A percentile compares a stretch with the other conserved stretches of the same genome.
Conservation (phyloP, 805 yeast genomes). For the Ogataea populi-albae region DNA sequence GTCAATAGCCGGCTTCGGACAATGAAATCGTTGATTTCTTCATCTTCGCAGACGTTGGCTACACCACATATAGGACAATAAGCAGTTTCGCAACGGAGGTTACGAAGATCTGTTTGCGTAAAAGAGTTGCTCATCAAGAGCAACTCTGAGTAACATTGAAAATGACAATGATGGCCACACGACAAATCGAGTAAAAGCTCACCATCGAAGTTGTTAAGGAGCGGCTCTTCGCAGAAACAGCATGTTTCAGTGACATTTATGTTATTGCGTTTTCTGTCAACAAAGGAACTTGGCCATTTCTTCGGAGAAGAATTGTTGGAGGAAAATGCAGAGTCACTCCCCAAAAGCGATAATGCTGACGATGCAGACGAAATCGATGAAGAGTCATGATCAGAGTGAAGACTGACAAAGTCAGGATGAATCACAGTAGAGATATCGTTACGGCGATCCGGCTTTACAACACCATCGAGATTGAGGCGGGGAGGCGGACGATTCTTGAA, state of each 20-base stretch:
- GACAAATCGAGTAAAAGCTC: conserved; percentile 41
- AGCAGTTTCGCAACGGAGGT: conserved; percentile 3
- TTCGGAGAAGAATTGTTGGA: conserved; percentile 16
- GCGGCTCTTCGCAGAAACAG: conserved; percentile 43
- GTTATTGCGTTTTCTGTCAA: conserved; percentile 9
- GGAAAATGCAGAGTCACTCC: conserved; percentile 15
- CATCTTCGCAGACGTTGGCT: conserved; percentile 13
- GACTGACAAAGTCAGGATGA: neutral
- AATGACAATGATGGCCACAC: conserved; percentile 45
- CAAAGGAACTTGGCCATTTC: conserved; percentile 10
- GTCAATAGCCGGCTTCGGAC: conserved; percentile 12
- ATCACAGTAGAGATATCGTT: neutral
- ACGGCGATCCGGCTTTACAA: neutral
- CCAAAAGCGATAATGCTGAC: conserved; percentile 10
- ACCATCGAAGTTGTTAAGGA: conserved; percentile 38
- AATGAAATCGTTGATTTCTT: conserved; percentile 16
- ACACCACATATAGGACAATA: conserved; percentile 22
- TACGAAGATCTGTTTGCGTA: neutral
- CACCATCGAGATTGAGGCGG: neutral
- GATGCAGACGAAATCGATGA: conserved; percentile 13
- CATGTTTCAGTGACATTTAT: conserved; percentile 28
- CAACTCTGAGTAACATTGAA: conserved; percentile 39
- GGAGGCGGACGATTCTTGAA: conserved; percentile 1
- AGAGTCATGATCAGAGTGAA: conserved; percentile 7
- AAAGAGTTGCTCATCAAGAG: conserved; percentile 12